phyloP scores from a whole-genome alignment of 2,329 filamentous ascomycete genomes.

The Harringtonia aguacate region DNA sequence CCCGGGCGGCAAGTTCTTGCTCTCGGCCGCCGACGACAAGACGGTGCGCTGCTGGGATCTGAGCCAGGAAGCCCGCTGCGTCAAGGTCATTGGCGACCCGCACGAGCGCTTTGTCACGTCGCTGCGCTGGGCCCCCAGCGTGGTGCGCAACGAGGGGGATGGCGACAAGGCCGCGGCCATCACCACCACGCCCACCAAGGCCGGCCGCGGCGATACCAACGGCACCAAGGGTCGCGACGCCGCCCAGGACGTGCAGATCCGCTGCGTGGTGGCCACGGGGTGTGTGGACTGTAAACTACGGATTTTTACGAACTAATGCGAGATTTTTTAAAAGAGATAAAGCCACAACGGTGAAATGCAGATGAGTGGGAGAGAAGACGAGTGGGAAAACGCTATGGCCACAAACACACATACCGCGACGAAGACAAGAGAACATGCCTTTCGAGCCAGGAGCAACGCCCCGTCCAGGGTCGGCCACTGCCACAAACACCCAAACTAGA shows the following conservation, averaged over 20 bases:
- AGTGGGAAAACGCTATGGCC: too few species aligned
- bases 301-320: slow-evolving; percentile 54
- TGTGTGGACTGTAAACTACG: slow-evolving; percentile 72
- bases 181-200: not conserved
- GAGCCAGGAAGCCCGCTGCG: slow-evolving; percentile 78
- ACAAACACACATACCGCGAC: too few species aligned
- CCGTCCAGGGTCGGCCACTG: too few species aligned
- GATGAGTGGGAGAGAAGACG: not conserved
- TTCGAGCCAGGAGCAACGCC: too few species aligned
- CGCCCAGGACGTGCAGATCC: slow-evolving; percentile 51
- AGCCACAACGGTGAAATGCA: not conserved
- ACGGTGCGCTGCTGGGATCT: slow-evolving; percentile 91
- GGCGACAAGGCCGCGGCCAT: slow-evolving; percentile 19
- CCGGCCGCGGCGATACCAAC: slow-evolving; percentile 14
- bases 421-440: too few species aligned
- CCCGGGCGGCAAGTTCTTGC: slow-evolving; percentile 79
- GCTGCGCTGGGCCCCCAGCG: slow-evolving; percentile 69
- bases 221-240: slow-evolving; percentile 22
- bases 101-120: slow-evolving; percentile 82
- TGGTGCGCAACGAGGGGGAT: not conserved
- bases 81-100: slow-evolving; percentile 66
- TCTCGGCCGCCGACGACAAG: slow-evolving; percentile 84
- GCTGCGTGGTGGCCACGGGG: slow-evolving; percentile 78
- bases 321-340: too few species aligned
- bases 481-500: too few species aligned